Evolutionary conservation across 345 rosid species (phyloP).

Genomic region (Corymbia maculata): DNA sequence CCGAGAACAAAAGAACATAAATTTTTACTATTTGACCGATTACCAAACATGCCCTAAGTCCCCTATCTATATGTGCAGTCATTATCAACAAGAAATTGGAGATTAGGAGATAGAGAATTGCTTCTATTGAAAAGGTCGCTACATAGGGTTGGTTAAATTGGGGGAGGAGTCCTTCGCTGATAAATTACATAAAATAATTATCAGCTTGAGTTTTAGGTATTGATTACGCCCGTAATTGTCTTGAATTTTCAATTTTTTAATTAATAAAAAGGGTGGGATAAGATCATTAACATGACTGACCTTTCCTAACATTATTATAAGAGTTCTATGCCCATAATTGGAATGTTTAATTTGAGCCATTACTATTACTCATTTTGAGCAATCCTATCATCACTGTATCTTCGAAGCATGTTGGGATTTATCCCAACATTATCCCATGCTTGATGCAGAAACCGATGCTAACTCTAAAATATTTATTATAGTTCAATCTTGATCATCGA

Average conservation of each 20-base stretch:
- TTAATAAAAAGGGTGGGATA: neutral
- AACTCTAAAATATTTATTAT: neutral
- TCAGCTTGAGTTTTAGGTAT: neutral
- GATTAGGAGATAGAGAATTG: neutral
- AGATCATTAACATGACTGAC: fast-evolving
- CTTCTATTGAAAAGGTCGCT: neutral
- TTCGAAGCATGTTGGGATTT: neutral
- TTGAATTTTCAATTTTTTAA: neutral
- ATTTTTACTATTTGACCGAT: no score
- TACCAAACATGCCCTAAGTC: no score
- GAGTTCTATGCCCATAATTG: fast-evolving
- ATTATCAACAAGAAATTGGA: neutral
- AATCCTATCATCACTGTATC: fast-evolving
- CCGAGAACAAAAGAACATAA: no score
- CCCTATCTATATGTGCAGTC: neutral
- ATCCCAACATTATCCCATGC: neutral
- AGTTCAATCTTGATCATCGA: neutral
- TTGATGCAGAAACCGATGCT: neutral
- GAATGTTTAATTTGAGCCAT: fast-evolving
- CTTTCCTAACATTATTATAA: neutral
- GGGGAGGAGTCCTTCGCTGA: neutral
- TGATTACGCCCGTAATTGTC: neutral
- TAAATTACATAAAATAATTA: neutral
- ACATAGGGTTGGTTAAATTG: neutral
- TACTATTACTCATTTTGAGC: neutral